Evolutionary conservation across 2,329 filamentous ascomycete species (phyloP).

Genomic region (Nemania sp.): DNA sequence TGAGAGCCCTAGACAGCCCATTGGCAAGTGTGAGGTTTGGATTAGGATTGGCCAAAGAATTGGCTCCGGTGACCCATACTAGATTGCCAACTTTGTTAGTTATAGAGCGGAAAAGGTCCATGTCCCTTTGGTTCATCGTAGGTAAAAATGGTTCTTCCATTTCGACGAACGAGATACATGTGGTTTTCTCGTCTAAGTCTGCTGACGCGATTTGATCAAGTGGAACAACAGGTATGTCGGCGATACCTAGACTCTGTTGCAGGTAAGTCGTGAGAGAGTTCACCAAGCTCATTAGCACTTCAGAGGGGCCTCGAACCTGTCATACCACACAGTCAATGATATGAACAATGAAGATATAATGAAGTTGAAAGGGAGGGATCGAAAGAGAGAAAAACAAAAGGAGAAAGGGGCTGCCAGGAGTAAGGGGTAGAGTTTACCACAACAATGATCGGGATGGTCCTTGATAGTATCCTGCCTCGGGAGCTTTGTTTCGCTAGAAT

Average conservation of each 20-base stretch:
- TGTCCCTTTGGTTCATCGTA: neutral
- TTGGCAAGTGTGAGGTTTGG: slow-evolving; percentile 7
- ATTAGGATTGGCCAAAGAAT: neutral
- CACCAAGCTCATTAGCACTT: too few species aligned
- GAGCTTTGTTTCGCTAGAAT: too few species aligned
- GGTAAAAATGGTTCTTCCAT: slow-evolving; percentile 1
- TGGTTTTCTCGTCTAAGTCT: neutral
- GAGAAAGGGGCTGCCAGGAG: too few species aligned
- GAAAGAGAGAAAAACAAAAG: too few species aligned
- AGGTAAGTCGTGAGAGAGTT: neutral
- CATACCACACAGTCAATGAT: too few species aligned
- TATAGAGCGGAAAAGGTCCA: neutral
- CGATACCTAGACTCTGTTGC: neutral
- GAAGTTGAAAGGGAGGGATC: too few species aligned
- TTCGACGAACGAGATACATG: slow-evolving; percentile 10
- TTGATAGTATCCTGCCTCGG: too few species aligned
- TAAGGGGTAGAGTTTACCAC: too few species aligned
- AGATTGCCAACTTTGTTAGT: neutral
- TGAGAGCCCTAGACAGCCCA: slow-evolving; percentile 14
- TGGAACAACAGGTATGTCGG: neutral
- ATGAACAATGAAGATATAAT: too few species aligned
- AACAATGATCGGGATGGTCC: too few species aligned
- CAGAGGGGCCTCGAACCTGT: too few species aligned
- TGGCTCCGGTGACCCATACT: slow-evolving; percentile 6
- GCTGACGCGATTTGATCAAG: neutral